Base-by-base conservation (phyloP, 768 basidiomycete genomes). In the Rhizopogon rudus region DNA sequence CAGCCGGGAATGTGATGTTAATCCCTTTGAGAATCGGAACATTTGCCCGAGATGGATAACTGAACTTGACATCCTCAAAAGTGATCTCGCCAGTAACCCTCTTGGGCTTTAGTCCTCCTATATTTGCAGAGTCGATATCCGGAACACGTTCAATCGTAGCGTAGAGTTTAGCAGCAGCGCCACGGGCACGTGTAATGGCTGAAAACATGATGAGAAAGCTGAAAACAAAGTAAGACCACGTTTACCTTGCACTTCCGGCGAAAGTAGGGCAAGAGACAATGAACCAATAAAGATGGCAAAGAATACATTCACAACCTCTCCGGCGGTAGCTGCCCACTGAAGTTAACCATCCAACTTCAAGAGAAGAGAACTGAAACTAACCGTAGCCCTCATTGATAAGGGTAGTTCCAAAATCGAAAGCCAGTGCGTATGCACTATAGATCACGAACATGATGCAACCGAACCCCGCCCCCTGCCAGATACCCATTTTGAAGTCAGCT, bases 111-210 rank as follows among this genome's bases (percentile, higher is more conserved):
- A 73, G 58, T 12, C 82, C 82, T 1, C 64, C 72, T 1, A 68
- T 58, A 40, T 65, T 68, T 5, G 71, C 67, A 1, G 77, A 79
- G 68, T 84, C 82, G 67, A 84, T 84, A 13, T 65, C 48, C 0
- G 82, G 82, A 0, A 81, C 69, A 39, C 81, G 74, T 62, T 82
- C 80, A 61, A 84, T 83, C 2, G 81, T 80, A 33, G 70, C 67
- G 65, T 72, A 82, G 20, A 84, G 67, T 62, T 82, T 81, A 14
- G 76, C 77, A n/a, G 78, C 80, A 13, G 82, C 81, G n/a, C 75
- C 77, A 42, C 72, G 72, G 6, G 74, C 82, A 55, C 77, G 75
- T 29, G 75, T 67, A 54, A 83, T 67, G 7, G 79, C 76, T 67
- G 71, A 2, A 28, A 17, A 12, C 12, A 25, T 41, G 16, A 25